Base-by-base conservation (phyloP, 768 basidiomycete species). In the Daedalea quercina region DNA sequence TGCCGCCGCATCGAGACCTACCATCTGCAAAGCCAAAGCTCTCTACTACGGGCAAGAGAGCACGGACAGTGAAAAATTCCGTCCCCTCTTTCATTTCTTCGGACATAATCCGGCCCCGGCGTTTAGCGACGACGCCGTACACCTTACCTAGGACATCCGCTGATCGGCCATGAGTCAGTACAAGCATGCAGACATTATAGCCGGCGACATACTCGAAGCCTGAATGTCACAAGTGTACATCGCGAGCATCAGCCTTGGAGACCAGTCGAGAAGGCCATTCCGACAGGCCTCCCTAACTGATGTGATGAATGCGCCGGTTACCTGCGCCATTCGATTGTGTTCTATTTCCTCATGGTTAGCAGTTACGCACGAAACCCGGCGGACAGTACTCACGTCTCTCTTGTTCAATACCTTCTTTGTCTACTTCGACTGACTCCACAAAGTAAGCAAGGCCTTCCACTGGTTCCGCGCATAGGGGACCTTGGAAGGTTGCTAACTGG, bases 161-260 rank as follows among this genome's bases (percentile, higher is more conserved):
- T 94, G 24, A 44, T 37, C 24, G 20, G 49, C 33, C 19, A 9
- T 7, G 40, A 19, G 34, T 61, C 20, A 65, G 50, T 42, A 44
- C 47, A 40, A 42, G n/a, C 12, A 48, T 48, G 11, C 28, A 31
- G 6, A 45, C 35, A 56, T n/a, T 24, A 52, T 31, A 56, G 35
- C 59, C 48, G 35, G 42, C 28, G 13, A 76, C 90, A 64, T 66
- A 97, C 94, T 91, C 15, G 95, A 94, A 1, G 94, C 91, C 70
- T 97, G 96, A 50, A 99, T 98, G 63, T 98, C 94, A 68, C 95
- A 99, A 12, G 88, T 86, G 67, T 99, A 99, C 93, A 98, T 98
- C 0, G 96, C 96, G 59, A 99, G 73, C 84, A 94, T 90, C 59
- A 99, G 77, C 53, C 96, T 77, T 13, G 96, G 96, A 1, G 94